Base-by-base conservation (phyloP, 768 basidiomycete genomes). In the Tephrocybe sp. region DNA sequence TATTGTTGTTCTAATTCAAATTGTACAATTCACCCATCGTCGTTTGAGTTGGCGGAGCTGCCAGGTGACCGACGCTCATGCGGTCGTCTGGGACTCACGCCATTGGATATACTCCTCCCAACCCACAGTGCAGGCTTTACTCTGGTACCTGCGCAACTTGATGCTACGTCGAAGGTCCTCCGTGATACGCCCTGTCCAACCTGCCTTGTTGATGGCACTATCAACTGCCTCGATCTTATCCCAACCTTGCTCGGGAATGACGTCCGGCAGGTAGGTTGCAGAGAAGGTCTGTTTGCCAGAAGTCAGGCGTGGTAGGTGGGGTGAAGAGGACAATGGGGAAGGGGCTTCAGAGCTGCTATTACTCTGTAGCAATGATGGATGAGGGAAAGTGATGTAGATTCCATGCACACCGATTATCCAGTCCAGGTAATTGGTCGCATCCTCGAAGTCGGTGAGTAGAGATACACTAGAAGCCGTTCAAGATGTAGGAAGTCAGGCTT, bases 321-420 rank as follows among this genome's bases (percentile, higher is more conserved):
- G 62, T 7, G 84, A 76, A 4, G 88, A 88, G 15, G 87, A 84
- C 43, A 81, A 74, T 8, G 85, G 88, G 2, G 88, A 87, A 12
- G 89, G 84, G 1, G 84, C 68, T 60, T 76, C 76, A 15, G 85
- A 86, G 6, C 82, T 76, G 21, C 50, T 59, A 34, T 76, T 53
- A 27, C 69, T 68, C 55, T 83, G 19, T 29, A 56, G 74, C 51
- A 81, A 64, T 16, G 83, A 77, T 1, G 91, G 91, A 61, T 93
- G 89, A 31, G 85, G 80, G 68, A 99, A 94, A 9, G 82, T 78
- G 49, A 99, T 86, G 61, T 86, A 78, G 64, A 98, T 93, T 41
- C 97, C 97, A 69, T 99, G 97, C 1, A 80, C 78, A 45, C 94
- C 95, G 60, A 95, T 67, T 3, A 83, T 86, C 95, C 95, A 99